Percentiles rank a stretch among this genome's conserved stretches.
Evolutionary conservation across 441 rosid genomes (phyloP).

Genomic region (Pelargonium cotyledonis): DNA sequence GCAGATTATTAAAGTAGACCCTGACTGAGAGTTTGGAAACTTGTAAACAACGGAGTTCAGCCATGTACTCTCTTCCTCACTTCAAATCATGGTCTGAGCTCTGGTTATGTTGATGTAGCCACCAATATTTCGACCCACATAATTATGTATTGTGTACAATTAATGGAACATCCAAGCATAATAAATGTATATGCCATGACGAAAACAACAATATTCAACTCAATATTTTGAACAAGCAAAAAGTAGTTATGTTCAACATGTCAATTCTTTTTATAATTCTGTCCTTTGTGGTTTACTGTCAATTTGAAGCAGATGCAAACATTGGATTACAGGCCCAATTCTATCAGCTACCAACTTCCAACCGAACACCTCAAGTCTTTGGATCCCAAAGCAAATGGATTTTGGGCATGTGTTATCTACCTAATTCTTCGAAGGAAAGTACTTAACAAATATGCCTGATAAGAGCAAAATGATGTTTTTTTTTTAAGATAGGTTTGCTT

Average conservation of each 20-base stretch:
- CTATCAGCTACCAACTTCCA: no score
- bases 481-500: no score
- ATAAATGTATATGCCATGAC: not conserved
- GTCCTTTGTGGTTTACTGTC: not conserved
- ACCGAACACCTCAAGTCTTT: no score
- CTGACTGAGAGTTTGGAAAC: constrained; percentile 1
- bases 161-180: not conserved
- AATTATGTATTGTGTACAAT: no score
- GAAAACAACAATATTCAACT: not conserved
- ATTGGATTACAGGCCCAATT: no score
- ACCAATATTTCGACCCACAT: not conserved
- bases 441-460: no score
- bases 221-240: not conserved
- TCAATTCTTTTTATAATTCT: not conserved
- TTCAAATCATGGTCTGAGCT: not conserved
- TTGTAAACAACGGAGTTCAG: not conserved
- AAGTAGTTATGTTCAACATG: not conserved
- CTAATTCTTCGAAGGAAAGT: no score
- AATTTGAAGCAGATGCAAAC: no score
- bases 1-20: not conserved
- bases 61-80: not conserved
- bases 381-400: no score
- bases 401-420: no score
- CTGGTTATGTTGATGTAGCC: not conserved
- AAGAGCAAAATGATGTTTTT: no score